phyloP scores from a whole-genome alignment of 305 asterid genomes.

The Ilex paraguariensis region DNA sequence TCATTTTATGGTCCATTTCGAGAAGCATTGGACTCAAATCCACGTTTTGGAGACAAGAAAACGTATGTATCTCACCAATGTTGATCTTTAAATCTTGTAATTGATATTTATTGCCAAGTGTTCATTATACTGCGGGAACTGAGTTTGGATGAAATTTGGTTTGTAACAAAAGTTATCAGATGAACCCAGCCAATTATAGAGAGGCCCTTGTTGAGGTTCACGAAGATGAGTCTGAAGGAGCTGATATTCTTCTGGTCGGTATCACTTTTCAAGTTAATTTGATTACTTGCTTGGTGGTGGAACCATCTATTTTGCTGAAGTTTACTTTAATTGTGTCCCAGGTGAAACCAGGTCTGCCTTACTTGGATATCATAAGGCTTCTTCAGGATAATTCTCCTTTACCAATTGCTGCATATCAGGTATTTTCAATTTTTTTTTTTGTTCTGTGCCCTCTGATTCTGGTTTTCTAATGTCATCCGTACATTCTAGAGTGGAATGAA shows the following conservation, averaged over 20 bases:
- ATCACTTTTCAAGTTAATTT: constrained; percentile 6
- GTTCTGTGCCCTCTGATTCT: neutral
- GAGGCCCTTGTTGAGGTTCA: constrained; percentile 84
- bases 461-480: neutral
- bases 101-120: neutral
- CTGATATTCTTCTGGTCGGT: constrained; percentile 91
- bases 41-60: constrained; percentile 97
- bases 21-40: constrained; percentile 94
- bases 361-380: constrained; percentile 88
- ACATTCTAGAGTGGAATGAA: too few relatives aligned
- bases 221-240: constrained; percentile 96
- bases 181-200: constrained; percentile 94
- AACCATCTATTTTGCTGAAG: constrained; percentile 14
- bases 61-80: constrained; percentile 40
- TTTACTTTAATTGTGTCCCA: constrained; percentile 16
- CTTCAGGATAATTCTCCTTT: constrained; percentile 79
- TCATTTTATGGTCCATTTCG: constrained; percentile 95
- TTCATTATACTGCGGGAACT: neutral
- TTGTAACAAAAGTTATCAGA: constrained; percentile 64
- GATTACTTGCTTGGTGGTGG: constrained; percentile 1
- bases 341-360: constrained; percentile 97
- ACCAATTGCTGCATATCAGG: constrained; percentile 99
- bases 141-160: constrained; percentile 10
- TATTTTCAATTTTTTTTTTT: constrained; percentile 13
- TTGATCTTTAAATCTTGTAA: constrained; percentile 8